Evolutionary conservation across 495 filamentous ascomycete species (phyloP), one percentile per base, ranked within the genome.

Genomic region (Paragyromitra xinjiangensis): DNA sequence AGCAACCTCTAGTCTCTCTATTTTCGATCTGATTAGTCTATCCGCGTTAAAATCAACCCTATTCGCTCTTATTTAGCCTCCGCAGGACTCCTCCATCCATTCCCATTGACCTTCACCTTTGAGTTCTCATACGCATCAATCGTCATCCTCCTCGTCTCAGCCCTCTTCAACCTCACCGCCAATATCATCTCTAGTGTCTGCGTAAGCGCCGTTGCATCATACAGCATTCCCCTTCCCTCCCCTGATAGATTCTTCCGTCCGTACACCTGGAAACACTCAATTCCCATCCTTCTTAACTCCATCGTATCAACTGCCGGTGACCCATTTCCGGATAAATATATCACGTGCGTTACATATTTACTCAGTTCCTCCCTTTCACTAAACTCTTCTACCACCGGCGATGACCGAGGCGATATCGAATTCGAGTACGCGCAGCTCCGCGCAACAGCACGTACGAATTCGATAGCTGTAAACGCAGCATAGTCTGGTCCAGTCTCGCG

Each of bases 401-500:
- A 48, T 34, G 67, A 48, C 24, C 39, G 56, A 86, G 78, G 87
- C 85, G 78, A 87, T 80, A 39, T 84, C 83, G 26, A 59, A 75
- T 82, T 65, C 24, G 80, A 85, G 80, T 85, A 82, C 4, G 83
- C 81, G n/a, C 86, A 87, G 0, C 93, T 94, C 16, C 89, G 84
- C 2, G 88, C 90, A 68, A 98, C 90, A 0, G 95, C 94, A 26
- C 86, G 86, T 0, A 97, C 87, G 75, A 98, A 98, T 69, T 95
- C 93, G 1, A 83, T 85, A 0, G 92, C 95, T 1, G 88, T 87
- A 81, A 92, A 94, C 9, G 89, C 86, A 6, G 84, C 69, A 7
- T 77, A 71, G 4, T 85, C 82, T 0, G 91, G 90, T 0, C 92
- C 93, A 2, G 95, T 97, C 84, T 98, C 95, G 2, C 95, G 88